Evolutionary conservation across 139 green algal species (phyloP), one percentile per base, ranked within the genome.

Genomic region (Medakamo hakoo): DNA sequence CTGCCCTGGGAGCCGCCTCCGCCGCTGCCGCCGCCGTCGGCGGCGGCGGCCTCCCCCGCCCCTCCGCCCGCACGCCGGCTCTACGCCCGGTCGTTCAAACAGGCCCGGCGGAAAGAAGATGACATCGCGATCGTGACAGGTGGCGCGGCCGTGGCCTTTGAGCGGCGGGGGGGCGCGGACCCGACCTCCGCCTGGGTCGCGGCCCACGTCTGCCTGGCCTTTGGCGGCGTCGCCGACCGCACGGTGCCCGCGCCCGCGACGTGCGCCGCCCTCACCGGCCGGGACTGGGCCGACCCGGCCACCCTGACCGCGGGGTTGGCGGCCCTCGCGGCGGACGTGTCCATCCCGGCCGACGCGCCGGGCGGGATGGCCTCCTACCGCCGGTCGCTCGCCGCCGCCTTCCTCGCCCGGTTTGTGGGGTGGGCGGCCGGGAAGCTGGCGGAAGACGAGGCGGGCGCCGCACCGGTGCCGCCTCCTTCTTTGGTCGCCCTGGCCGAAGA

Each of bases 41-140:
- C n/a, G n/a, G n/a, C n/a, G n/a, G n/a, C n/a, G n/a, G n/a, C n/a
- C n/a, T n/a, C n/a, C n/a, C n/a, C n/a, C n/a, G n/a, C n/a, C n/a
- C 40, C 9, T 16, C 40, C 40, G 9, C 9, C 9, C 40, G 40
- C 9, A 52, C 40, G 16, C 40, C 9, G 9, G 40, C 40, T 52
- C 40, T 89, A 95, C n/a, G n/a, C n/a, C n/a, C n/a, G n/a, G n/a
- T n/a, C n/a, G 70, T 98, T 92, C 79, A 98, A 98, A 76, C 90
- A 97, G 77, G 75, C 82, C 2, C 90, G 92, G 62, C 71, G 91
- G 1, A 68, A 89, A 0, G 91, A 98, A 61, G 92, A 98, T 66
- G 91, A 98, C 81, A 98, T 98, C 59, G 92, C 91, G 21, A 96
- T 98, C 63, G 91, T 97, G 29, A 98, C 93, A 64, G 88, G 84